Evolutionary conservation across 2,329 filamentous ascomycete genomes (phyloP).

Genomic region (Colletotrichum brevisporum): DNA sequence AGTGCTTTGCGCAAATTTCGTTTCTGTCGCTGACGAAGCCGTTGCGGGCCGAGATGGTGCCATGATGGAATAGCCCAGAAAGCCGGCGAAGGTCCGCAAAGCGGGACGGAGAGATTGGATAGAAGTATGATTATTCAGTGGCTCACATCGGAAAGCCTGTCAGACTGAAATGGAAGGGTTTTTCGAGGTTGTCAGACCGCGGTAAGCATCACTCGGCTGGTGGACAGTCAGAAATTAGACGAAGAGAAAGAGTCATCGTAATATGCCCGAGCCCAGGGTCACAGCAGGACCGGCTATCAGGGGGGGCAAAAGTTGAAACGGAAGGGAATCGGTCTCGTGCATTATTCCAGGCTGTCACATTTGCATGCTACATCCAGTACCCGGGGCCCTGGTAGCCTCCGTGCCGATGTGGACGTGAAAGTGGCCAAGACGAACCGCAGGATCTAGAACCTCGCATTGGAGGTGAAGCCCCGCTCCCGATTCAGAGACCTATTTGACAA

Average conservation of each 20-base stretch:
- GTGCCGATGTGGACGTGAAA: not conserved
- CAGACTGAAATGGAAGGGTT: not conserved
- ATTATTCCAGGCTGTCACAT: conserved; percentile 7
- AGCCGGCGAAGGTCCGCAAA: not conserved
- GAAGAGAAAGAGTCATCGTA: not conserved
- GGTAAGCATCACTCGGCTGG: not conserved
- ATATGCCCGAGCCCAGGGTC: not conserved
- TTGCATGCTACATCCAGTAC: not conserved
- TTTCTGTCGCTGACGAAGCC: no score
- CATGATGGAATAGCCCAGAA: not conserved
- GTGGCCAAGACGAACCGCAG: conserved; percentile 2
- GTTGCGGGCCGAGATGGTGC: not conserved
- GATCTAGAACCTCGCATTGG: not conserved
- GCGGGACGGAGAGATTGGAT: not conserved
- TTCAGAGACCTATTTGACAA: not conserved
- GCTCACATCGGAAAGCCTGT: not conserved
- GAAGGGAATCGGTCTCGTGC: not conserved
- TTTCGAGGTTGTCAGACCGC: not conserved
- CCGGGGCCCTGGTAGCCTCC: conserved; percentile 5
- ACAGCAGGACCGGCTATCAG: not conserved
- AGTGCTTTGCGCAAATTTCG: no score
- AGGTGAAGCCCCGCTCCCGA: not conserved
- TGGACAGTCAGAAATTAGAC: not conserved
- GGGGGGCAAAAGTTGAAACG: not conserved
- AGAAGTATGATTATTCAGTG: not conserved